A percentile compares a stretch with the other conserved stretches of the same genome.
These are phyloP conservation scores for Pyricularia grisea DNA, from an alignment of 2,329 filamentous ascomycete genomes.

Conservation along the genomic window DNA sequence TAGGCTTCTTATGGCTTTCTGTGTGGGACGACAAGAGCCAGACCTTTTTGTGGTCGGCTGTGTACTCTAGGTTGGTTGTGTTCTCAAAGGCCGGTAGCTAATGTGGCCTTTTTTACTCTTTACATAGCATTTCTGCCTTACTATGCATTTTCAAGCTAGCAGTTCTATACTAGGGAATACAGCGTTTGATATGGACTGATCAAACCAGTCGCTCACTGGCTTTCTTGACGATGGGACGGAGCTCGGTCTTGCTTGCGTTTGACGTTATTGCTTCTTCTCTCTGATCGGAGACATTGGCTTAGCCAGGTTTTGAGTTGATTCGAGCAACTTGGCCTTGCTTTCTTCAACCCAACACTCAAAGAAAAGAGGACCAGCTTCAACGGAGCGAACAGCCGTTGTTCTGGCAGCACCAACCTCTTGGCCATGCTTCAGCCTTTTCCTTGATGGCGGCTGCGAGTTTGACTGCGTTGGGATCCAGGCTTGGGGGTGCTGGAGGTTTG, in stretches of 20 bases:
- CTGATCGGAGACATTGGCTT: not conserved
- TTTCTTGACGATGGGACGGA: not conserved
- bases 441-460: conserved; percentile 30
- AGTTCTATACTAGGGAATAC: not conserved
- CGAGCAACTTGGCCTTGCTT: conserved; percentile 25
- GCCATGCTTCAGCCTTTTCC: conserved; percentile 15
- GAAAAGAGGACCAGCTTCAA: conserved; percentile 49
- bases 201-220: not conserved
- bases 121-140: not conserved
- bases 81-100: not conserved
- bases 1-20: not conserved
- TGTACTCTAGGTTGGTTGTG: not conserved
- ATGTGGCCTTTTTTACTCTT: not conserved
- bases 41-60: not conserved
- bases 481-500: conserved; percentile 40
- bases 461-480: conserved; percentile 50
- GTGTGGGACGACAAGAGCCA: not conserved
- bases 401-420: conserved; percentile 26
- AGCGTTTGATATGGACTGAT: not conserved
- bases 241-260: not conserved
- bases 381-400: conserved; percentile 41
- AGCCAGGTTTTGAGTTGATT: not conserved
- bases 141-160: not conserved
- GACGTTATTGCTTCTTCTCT: not conserved
- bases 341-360: conserved; percentile 60